A percentile compares a stretch with the other conserved stretches of the same genome.
Conservation (phyloP, 2,329 filamentous ascomycete genomes). For the Gnomoniopsis smithogilvyi region DNA sequence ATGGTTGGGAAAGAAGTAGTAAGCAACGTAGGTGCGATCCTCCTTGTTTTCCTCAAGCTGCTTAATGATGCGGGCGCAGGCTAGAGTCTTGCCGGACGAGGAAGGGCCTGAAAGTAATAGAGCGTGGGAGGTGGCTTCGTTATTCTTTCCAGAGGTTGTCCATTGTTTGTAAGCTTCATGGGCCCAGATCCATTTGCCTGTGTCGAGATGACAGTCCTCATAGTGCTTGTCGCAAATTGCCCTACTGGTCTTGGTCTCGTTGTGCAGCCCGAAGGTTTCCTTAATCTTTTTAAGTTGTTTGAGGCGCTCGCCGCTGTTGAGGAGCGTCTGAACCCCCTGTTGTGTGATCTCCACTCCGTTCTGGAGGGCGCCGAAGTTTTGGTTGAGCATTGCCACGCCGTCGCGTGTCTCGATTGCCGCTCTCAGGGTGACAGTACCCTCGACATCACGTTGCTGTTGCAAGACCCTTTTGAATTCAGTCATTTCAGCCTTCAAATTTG, state of each 20-base stretch:
- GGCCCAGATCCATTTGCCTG: slow-evolving; percentile 3
- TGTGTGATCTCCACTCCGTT: slow-evolving; percentile 20
- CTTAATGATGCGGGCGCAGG: slow-evolving; percentile 23
- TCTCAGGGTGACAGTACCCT: slow-evolving; percentile 23
- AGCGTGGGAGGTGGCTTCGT: too few relatives aligned
- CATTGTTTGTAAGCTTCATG: not conserved
- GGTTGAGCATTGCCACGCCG: not conserved
- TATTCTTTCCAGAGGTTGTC: too few relatives aligned
- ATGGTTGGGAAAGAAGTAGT: slow-evolving; percentile 27
- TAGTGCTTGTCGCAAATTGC: slow-evolving; percentile 21
- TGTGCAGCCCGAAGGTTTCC: slow-evolving; percentile 18
- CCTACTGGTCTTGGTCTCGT: slow-evolving; percentile 23
- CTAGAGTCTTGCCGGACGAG: slow-evolving; percentile 23
- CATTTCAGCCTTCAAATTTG: slow-evolving; percentile 21
- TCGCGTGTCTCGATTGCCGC: not conserved
- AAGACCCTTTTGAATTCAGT: slow-evolving; percentile 18
- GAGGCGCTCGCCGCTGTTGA: slow-evolving; percentile 19
- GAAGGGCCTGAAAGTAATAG: slow-evolving; percentile 22
- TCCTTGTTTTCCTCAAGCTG: slow-evolving; percentile 23
- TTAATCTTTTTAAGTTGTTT: slow-evolving; percentile 22
- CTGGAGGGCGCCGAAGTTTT: slow-evolving; percentile 11
- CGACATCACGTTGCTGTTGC: slow-evolving; percentile 22
- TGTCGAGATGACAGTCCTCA: slow-evolving; percentile 13
- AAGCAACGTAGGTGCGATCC: slow-evolving; percentile 22
- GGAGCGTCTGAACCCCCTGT: slow-evolving; percentile 19